Percentiles rank a stretch among this genome's conserved stretches.
Evolutionary conservation across 495 filamentous ascomycete species (phyloP).

Genomic region (Penicillium pulvis): DNA sequence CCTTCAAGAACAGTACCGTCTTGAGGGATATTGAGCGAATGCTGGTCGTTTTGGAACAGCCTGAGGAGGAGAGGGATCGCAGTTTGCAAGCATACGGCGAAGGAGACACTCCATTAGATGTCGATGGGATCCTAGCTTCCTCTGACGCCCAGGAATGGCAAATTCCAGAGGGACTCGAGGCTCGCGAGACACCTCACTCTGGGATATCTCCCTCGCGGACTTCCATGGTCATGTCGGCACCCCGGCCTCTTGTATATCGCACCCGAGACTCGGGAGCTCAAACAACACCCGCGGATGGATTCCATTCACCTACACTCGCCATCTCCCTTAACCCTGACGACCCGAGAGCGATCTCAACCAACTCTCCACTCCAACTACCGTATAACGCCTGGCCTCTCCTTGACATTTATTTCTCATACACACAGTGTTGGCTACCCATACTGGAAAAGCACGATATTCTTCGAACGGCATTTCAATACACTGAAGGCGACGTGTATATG

Average conservation of each 20-base stretch:
- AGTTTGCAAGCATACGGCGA: constrained; percentile 26
- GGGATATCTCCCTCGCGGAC: constrained; percentile 37
- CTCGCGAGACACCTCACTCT: constrained; percentile 23
- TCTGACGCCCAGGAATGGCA: constrained; percentile 43
- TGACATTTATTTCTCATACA: constrained; percentile 74
- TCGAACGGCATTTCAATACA: constrained; percentile 48
- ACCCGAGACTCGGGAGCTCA: constrained; percentile 35
- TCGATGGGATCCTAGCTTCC: constrained; percentile 38
- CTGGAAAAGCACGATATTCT: constrained; percentile 68
- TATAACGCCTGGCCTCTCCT: constrained; percentile 59
- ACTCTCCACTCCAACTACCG: constrained; percentile 36
- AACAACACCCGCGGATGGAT: constrained; percentile 12
- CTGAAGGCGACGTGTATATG: constrained; percentile 39
- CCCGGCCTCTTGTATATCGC: constrained; percentile 16
- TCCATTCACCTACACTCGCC: constrained; percentile 9
- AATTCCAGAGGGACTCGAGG: constrained; percentile 34
- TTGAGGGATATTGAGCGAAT: constrained; percentile 55
- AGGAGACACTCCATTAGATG: constrained; percentile 37
- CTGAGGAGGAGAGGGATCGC: constrained; percentile 38
- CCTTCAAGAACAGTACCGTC: constrained; percentile 57
- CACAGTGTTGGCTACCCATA: constrained; percentile 74
- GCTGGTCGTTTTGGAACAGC: constrained; percentile 47
- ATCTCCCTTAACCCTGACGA: constrained; percentile 10
- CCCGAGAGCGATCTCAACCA: constrained; percentile 18
- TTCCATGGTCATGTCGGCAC: constrained; percentile 24